Evolutionary conservation across 1,139 yeast species (phyloP).

Genomic region (Pichia sp.): DNA sequence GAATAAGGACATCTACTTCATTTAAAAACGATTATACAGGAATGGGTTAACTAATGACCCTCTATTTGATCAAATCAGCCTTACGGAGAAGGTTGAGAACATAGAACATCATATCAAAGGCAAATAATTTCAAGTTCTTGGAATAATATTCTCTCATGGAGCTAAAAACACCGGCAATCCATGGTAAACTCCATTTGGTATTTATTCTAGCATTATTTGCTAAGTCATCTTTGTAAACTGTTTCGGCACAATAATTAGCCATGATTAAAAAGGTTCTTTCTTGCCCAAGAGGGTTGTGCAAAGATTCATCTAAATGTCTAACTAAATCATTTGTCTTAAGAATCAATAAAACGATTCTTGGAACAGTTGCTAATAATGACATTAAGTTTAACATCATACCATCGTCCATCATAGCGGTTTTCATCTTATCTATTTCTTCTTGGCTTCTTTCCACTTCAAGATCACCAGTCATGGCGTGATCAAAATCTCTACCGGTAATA

Average conservation of each 20-base stretch:
- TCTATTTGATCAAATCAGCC: constrained; percentile 1
- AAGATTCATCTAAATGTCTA: constrained; percentile 79
- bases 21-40: background rate
- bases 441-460: constrained; percentile 54
- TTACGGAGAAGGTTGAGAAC: constrained; percentile 10
- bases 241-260: constrained; percentile 85
- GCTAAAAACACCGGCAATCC: constrained; percentile 38
- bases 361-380: constrained; percentile 76
- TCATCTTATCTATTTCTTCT: constrained; percentile 64
- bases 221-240: constrained; percentile 67
- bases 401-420: constrained; percentile 54
- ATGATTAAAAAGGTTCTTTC: constrained; percentile 85
- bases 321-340: constrained; percentile 94
- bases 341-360: constrained; percentile 80
- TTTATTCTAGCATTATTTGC: constrained; percentile 39
- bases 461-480: constrained; percentile 72
- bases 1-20: background rate
- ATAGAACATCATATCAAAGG: constrained; percentile 51
- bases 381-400: constrained; percentile 74
- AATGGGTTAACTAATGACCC: background rate
- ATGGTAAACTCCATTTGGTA: constrained; percentile 39
- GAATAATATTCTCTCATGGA: constrained; percentile 49
- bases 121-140: constrained; percentile 49
- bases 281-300: constrained; percentile 82
- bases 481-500: constrained; percentile 83